These are phyloP conservation scores for Arbutus unedo DNA, from an alignment of 148 eudicot genomes.

Conservation along the genomic window DNA sequence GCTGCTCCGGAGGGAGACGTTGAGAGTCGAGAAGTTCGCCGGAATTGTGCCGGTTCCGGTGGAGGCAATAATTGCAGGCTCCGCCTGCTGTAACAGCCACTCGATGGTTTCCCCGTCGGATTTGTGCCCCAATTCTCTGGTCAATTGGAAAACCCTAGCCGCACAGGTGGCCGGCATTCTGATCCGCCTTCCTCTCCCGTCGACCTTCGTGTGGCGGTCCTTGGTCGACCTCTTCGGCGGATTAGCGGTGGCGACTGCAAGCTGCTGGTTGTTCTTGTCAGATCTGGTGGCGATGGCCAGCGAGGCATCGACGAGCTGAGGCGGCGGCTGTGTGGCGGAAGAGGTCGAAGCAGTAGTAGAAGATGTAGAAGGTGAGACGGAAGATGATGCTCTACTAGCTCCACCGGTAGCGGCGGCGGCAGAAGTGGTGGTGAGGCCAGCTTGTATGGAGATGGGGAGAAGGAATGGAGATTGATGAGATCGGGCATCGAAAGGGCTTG, in stretches of 20 bases:
- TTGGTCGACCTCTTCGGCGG: slow-evolving; percentile 40
- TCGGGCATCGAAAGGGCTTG: slow-evolving; percentile 12
- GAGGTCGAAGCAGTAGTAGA: slow-evolving; percentile 16
- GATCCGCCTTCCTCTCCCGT: slow-evolving; percentile 57
- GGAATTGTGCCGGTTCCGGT: slow-evolving; percentile 61
- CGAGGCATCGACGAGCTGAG: slow-evolving; percentile 37
- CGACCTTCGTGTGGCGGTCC: slow-evolving; percentile 65
- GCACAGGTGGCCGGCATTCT: slow-evolving; percentile 71
- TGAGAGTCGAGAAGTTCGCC: slow-evolving; percentile 51
- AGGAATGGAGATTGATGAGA: slow-evolving; percentile 24
- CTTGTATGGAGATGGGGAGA: slow-evolving; percentile 21
- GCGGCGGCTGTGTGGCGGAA: slow-evolving; percentile 14
- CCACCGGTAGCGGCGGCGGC: not conserved
- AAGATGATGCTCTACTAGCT: slow-evolving; percentile 12
- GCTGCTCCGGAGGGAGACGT: slow-evolving; percentile 46
- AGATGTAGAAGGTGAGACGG: not conserved
- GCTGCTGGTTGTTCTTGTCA: slow-evolving; percentile 21
- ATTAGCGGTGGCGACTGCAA: not conserved
- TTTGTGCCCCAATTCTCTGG: slow-evolving; percentile 49
- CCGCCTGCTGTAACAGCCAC: slow-evolving; percentile 61
- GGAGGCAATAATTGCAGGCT: slow-evolving; percentile 56
- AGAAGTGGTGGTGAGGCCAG: slow-evolving; percentile 10
- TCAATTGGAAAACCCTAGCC: slow-evolving; percentile 56
- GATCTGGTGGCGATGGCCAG: slow-evolving; percentile 48
- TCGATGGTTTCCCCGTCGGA: slow-evolving; percentile 61